phyloP scores from a whole-genome alignment of 2,329 filamentous ascomycete genomes.

The Fusarium buharicum region DNA sequence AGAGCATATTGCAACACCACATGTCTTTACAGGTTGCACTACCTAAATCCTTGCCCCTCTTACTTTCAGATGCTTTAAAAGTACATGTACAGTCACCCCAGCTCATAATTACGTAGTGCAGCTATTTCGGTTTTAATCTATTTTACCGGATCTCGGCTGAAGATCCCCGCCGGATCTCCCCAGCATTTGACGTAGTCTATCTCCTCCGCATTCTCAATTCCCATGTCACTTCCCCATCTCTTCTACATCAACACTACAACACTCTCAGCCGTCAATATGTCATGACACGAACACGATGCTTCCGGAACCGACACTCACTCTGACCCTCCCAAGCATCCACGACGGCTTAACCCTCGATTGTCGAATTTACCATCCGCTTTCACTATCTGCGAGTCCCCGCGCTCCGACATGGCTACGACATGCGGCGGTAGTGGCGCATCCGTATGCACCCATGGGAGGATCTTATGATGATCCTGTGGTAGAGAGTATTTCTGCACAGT shows the following conservation, averaged over 20 bases:
- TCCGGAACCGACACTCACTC: slow-evolving; percentile 68
- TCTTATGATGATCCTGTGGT: slow-evolving; percentile 86
- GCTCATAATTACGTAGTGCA: slow-evolving; percentile 5
- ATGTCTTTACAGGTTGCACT: neutral
- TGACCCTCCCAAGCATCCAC: slow-evolving; percentile 86
- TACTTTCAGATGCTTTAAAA: too few species aligned
- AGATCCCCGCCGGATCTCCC: slow-evolving; percentile 7
- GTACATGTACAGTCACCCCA: too few species aligned
- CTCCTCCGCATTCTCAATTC: slow-evolving; percentile 6
- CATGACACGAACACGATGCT: slow-evolving; percentile 56
- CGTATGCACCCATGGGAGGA: slow-evolving; percentile 89
- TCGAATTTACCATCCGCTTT: slow-evolving; percentile 79
- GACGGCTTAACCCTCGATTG: slow-evolving; percentile 81
- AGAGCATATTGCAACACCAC: neutral
- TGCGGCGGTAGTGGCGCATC: slow-evolving; percentile 80
- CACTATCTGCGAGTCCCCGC: slow-evolving; percentile 50
- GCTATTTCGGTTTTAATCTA: slow-evolving; percentile 6
- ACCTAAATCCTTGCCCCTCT: neutral
- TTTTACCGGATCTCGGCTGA: slow-evolving; percentile 2
- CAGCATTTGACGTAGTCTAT: slow-evolving; percentile 37
- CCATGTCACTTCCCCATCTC: slow-evolving; percentile 14
- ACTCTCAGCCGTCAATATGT: slow-evolving; percentile 23
- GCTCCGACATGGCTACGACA: slow-evolving; percentile 59
- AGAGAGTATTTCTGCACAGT: slow-evolving; percentile 68
- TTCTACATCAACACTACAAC: neutral